phyloP scores from a whole-genome alignment of 2,329 filamentous ascomycete genomes.

The Ophiostoma pallidulum region DNA sequence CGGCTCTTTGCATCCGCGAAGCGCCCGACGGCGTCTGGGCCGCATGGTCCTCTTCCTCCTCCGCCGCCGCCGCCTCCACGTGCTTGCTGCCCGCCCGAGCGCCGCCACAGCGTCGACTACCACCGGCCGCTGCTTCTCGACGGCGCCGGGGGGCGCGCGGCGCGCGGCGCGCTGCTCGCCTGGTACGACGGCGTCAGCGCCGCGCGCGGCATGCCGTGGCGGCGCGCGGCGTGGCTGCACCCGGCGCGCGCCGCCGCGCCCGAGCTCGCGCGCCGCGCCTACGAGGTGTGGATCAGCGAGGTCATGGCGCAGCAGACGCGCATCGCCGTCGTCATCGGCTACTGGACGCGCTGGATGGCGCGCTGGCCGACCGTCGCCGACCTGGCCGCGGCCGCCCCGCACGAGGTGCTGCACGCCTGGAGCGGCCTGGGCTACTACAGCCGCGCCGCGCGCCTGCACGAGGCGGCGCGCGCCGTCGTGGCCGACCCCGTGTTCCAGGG shows the following conservation, averaged over 20 bases:
- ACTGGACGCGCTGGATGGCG: constrained; percentile 53
- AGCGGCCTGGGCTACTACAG: constrained; percentile 55
- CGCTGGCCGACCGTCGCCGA: constrained; percentile 51
- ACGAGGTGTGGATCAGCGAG: constrained; percentile 59
- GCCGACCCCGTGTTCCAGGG: constrained; percentile 32
- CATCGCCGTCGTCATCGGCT: constrained; percentile 51
- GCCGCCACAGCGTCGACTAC: constrained; percentile 33
- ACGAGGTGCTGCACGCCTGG: constrained; percentile 51
- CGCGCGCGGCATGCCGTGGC: constrained; percentile 48
- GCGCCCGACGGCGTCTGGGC: not conserved
- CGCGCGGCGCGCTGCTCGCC: constrained; percentile 31
- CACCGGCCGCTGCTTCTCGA: constrained; percentile 42
- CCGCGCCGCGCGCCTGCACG: constrained; percentile 50
- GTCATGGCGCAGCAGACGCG: constrained; percentile 60
- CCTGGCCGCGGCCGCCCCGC: constrained; percentile 41
- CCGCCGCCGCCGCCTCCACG: not conserved
- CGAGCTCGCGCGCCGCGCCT: constrained; percentile 48
- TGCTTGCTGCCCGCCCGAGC: constrained; percentile 19
- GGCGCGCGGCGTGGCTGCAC: constrained; percentile 44
- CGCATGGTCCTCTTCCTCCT: not conserved
- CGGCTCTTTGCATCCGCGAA: too few species aligned
- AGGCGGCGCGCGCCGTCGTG: constrained; percentile 44
- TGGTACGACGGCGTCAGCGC: constrained; percentile 44
- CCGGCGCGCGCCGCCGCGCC: constrained; percentile 21
- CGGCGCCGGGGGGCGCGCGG: constrained; percentile 21